Percentiles rank a stretch among this genome's conserved stretches.
Conservation (phyloP, 371 early-diverging fungal species). For the Nematocida sp. region DNA sequence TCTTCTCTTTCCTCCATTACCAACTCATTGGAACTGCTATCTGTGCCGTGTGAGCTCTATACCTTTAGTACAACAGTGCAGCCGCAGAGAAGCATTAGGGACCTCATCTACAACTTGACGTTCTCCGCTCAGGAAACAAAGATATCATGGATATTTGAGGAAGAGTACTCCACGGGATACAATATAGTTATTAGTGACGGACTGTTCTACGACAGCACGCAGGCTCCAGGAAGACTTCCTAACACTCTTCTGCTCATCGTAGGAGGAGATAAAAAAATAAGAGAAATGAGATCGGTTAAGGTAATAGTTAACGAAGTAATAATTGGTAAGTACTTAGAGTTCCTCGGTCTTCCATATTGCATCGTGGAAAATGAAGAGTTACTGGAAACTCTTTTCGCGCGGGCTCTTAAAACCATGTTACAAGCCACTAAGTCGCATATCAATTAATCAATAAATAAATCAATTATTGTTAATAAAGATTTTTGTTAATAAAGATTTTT, state of each 20-base stretch:
- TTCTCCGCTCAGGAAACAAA: constrained; percentile 48
- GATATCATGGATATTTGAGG: constrained; percentile 37
- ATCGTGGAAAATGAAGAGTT: constrained; percentile 33
- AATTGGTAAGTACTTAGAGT: constrained; percentile 49
- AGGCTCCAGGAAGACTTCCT: constrained; percentile 11
- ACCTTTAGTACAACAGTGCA: constrained; percentile 59
- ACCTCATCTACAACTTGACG: constrained; percentile 31
- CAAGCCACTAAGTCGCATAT: not conserved
- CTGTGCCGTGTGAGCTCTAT: constrained; percentile 60
- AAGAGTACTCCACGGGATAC: constrained; percentile 36
- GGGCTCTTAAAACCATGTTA: constrained; percentile 50
- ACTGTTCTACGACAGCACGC: constrained; percentile 42
- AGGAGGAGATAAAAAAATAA: constrained; percentile 26
- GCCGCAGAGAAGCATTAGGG: constrained; percentile 20
- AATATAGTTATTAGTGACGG: constrained; percentile 48
- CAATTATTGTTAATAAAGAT: not conserved
- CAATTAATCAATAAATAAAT: not conserved
- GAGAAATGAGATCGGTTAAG: constrained; percentile 54
- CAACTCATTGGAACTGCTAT: constrained; percentile 58
- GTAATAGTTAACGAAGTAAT: constrained; percentile 33
- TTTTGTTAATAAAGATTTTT: not conserved
- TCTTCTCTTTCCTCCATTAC: constrained; percentile 42
- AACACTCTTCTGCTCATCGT: constrained; percentile 45
- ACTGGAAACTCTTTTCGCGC: constrained; percentile 26
- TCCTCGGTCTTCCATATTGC: constrained; percentile 52